A percentile compares a stretch with the other conserved stretches of the same genome.
phyloP scores from a whole-genome alignment of 345 rosid genomes.

The Hypericum androsaemum region DNA sequence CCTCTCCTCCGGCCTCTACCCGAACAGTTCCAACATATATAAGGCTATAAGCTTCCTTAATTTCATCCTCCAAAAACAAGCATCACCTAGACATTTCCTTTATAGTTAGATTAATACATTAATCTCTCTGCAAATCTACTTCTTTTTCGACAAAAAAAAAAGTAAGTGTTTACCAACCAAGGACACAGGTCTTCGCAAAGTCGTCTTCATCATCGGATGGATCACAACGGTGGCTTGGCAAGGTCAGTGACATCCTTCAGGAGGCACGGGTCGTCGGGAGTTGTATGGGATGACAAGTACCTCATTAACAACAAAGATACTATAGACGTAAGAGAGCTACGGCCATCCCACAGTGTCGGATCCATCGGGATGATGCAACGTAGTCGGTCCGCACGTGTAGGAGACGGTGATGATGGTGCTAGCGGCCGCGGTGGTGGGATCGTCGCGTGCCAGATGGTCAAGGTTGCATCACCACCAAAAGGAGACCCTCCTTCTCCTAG shows the following conservation, averaged over 20 bases:
- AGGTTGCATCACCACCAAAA: constrained; percentile 21
- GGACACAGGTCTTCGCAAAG: too few species aligned
- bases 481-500: constrained; percentile 64
- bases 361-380: constrained; percentile 16
- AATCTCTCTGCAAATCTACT: too few species aligned
- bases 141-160: too few species aligned
- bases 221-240: constrained; percentile 21
- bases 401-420: too few species aligned
- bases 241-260: constrained; percentile 73
- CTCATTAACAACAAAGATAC: constrained; percentile 8
- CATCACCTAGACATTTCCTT: too few species aligned
- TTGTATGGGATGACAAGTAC: constrained; percentile 63
- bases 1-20: too few species aligned
- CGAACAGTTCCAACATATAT: too few species aligned
- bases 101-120: too few species aligned
- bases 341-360: constrained; percentile 15
- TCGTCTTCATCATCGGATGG: too few species aligned
- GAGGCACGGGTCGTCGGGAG: constrained; percentile 83
- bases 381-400: constrained; percentile 19
- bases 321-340: neutral
- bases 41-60: too few species aligned
- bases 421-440: constrained; percentile 10
- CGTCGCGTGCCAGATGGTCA: constrained; percentile 11
- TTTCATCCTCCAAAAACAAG: too few species aligned
- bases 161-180: too few species aligned